These are phyloP conservation scores for Nakaseomyces kungkrabaensis DNA, from an alignment of 1,139 yeast species.

Conservation along the genomic window DNA sequence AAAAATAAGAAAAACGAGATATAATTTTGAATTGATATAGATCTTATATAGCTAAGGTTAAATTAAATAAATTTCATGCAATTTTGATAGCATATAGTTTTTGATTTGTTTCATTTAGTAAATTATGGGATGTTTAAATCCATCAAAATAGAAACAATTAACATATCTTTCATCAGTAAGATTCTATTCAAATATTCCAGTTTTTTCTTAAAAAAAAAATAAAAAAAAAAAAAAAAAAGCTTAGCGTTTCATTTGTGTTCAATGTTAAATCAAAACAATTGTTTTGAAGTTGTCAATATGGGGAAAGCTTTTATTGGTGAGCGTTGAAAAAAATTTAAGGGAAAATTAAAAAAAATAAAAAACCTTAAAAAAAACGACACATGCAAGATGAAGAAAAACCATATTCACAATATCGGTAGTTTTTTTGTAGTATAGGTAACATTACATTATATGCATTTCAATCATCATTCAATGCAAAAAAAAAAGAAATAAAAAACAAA, in stretches of 20 bases:
- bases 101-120: too few relatives aligned
- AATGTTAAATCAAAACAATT: not conserved
- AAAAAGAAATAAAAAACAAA: not conserved
- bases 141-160: too few relatives aligned
- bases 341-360: not conserved
- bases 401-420: not conserved
- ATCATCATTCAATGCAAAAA: not conserved
- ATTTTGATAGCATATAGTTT: too few relatives aligned
- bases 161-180: too few relatives aligned
- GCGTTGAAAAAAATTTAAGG: not conserved
- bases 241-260: not conserved
- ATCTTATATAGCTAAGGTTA: not conserved
- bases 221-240: not conserved
- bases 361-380: constrained; percentile 1
- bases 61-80: too few relatives aligned
- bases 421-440: not conserved
- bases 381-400: not conserved
- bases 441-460: not conserved
- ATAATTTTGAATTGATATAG: not conserved
- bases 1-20: not conserved
- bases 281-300: not conserved
- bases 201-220: too few relatives aligned
- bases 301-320: not conserved
- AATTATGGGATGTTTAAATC: too few relatives aligned
- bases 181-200: too few relatives aligned